A percentile compares a stretch with the other conserved stretches of the same genome.
phyloP scores from a whole-genome alignment of 345 rosid species.

The Eucalyptus cladocalyx region DNA sequence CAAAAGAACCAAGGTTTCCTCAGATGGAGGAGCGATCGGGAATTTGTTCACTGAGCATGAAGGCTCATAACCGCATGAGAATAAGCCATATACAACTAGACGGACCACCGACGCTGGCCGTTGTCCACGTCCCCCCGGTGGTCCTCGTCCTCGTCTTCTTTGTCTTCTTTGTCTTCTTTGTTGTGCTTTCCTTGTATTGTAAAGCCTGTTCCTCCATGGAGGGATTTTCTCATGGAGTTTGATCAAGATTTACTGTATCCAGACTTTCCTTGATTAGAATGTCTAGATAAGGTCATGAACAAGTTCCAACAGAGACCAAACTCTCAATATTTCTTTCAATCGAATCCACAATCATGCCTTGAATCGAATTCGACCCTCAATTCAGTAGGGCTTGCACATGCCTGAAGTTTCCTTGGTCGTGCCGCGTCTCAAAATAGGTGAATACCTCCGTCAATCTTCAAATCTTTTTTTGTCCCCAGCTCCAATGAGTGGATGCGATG shows the following conservation, averaged over 20 bases:
- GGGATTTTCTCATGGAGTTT: background rate
- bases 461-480: background rate
- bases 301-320: background rate
- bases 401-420: background rate
- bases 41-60: background rate
- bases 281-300: background rate
- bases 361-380: background rate
- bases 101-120: background rate
- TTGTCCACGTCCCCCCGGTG: background rate
- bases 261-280: background rate
- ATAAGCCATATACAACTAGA: background rate
- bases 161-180: background rate
- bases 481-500: background rate
- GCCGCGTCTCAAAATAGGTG: background rate
- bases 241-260: background rate
- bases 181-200: background rate
- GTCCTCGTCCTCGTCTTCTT: background rate
- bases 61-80: background rate
- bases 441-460: background rate
- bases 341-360: background rate
- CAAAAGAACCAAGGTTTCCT: background rate
- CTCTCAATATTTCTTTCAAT: background rate
- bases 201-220: background rate
- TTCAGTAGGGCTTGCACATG: background rate
- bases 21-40: background rate